Evolutionary conservation across 306 rosid genomes (phyloP), one percentile per base, ranked within the genome.

Genomic region (Castanopsis chinensis): DNA sequence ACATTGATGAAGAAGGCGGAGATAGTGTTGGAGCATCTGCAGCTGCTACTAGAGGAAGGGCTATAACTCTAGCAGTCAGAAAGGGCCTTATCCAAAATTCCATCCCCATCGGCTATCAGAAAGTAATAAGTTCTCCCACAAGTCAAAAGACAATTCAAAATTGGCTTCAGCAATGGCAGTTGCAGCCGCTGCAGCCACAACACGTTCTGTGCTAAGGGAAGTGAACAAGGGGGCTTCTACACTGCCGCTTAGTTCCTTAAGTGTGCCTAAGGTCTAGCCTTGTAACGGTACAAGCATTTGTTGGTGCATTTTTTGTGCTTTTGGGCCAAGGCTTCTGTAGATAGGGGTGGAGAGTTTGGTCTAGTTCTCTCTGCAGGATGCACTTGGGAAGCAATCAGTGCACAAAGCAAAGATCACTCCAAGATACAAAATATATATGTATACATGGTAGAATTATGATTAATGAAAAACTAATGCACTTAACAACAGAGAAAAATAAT

Each of bases 1-100:
- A 94, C 52, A 35, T 83, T 1, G 97, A 91, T 17, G 97, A 89
- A 71, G 98, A 94, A 78, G 92, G 87, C 17, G 85, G 84, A 65
- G 97, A 90, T 52, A 78, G 25, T 70, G 88, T 93, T 76, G 85
- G 87, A 60, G 80, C 84, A 59, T 74, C 85, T 4, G 72, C 61
- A 1, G 58, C 90, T 41, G 90, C 96, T 77, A 91, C 94, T 9
- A 88, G 87, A 88, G 91, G 98, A 72, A 87, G 85, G 88, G 90
- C 85, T 52, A 84, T 92, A 79, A 92, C 93, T 56, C 98, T 91
- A 77, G 95, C 87, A 18, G 89, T 94, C 30, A 90, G 85, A 84
- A 94, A 92, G 77, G 83, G 93, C 12, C 97, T 92, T 28, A 86
- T 94, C 68, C 97, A 94, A 78, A 92, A 89, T 87, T 88, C 91